A percentile compares a stretch with the other conserved stretches of the same genome.
Evolutionary conservation across 2,329 filamentous ascomycete species (phyloP).

Genomic region (Xylogone sp.): DNA sequence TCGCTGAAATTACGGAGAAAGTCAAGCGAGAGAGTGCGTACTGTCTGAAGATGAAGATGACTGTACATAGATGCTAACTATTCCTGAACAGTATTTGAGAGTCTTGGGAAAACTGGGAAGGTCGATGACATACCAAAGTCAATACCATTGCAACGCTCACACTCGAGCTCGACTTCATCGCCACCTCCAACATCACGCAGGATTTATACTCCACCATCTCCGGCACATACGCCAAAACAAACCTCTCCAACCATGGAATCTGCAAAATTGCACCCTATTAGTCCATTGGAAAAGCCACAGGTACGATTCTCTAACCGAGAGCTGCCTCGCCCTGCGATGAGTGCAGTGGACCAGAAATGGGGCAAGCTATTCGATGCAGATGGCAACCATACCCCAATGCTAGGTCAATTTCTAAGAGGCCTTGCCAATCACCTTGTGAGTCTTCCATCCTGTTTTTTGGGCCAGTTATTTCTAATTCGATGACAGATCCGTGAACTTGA

Average conservation of each 20-base stretch:
- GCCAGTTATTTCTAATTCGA: neutral
- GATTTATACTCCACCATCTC: slow-evolving; percentile 53
- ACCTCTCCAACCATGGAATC: slow-evolving; percentile 24
- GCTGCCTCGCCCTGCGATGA: slow-evolving; percentile 30
- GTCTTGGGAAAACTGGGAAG: slow-evolving; percentile 28
- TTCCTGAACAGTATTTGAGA: slow-evolving; percentile 23
- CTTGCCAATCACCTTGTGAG: slow-evolving; percentile 71
- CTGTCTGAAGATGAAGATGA: slow-evolving; percentile 27
- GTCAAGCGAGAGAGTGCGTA: slow-evolving; percentile 50
- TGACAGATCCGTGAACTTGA: slow-evolving; percentile 63
- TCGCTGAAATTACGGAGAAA: slow-evolving; percentile 56
- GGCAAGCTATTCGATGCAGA: slow-evolving; percentile 67
- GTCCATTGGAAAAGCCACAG: slow-evolving; percentile 26
- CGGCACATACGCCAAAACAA: slow-evolving; percentile 26
- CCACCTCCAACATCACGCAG: slow-evolving; percentile 35
- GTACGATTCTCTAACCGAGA: slow-evolving; percentile 23
- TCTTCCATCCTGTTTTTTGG: slow-evolving; percentile 4
- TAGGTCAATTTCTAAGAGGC: slow-evolving; percentile 69
- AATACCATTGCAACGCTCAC: slow-evolving; percentile 33
- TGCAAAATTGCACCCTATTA: slow-evolving; percentile 25
- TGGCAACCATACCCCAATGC: slow-evolving; percentile 62
- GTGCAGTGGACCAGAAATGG: slow-evolving; percentile 70
- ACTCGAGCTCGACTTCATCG: slow-evolving; percentile 41
- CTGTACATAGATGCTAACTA: slow-evolving; percentile 11
- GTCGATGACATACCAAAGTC: slow-evolving; percentile 23